Evolutionary conservation across 441 rosid species (phyloP), one percentile per base, ranked within the genome.

Genomic region (Syzygium syzygioides): DNA sequence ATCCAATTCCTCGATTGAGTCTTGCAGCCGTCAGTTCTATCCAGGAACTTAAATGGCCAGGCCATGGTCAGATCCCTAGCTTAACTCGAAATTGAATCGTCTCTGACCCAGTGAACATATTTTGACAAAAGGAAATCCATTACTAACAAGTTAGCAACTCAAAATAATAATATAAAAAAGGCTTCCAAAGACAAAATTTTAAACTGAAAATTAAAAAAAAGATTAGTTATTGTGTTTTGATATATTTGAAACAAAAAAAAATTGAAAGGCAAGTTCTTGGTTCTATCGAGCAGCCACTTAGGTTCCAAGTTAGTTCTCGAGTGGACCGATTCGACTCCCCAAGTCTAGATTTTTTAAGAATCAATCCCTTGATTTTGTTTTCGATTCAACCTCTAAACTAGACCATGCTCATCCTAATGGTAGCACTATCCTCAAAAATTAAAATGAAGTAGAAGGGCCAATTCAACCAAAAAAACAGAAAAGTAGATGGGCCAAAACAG

Each of bases 311-410:
- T 53, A 53, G 55, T 4, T 53, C 5, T 53, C 4, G 55, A 15
- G 37, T 2, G 17, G 0, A 30, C 20, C 12, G 1, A 64, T 30
- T 64, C 3, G 1, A 30, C 11, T 15, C 4, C 4, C 0, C 1
- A 0, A 30, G 3, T 64, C 25, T 30, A 30, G 6, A 64, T 15
- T 30, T 64, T 64, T 1, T 64, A 8, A 15, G 23, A 30, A 30
- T 64, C 41, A 64, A 64, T 30, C 76, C 14, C 41, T 64, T 30
- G 19, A 64, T 34, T 19, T 30, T 64, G 5, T 8, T 64, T 64
- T 14, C 20, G 10, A 55, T 55, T 55, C 19, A 55, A 55, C 10
- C 25, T 19, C 9, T 6, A 20, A 19, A 55, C 17, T 7, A 1
- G 32, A 64, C 1, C 76, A 15, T 4, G 3, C 28, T 14, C 6